Percentiles rank a stretch among this genome's conserved stretches.
phyloP scores from a whole-genome alignment of 331 rosid species.

The Stylosanthes scabra region DNA sequence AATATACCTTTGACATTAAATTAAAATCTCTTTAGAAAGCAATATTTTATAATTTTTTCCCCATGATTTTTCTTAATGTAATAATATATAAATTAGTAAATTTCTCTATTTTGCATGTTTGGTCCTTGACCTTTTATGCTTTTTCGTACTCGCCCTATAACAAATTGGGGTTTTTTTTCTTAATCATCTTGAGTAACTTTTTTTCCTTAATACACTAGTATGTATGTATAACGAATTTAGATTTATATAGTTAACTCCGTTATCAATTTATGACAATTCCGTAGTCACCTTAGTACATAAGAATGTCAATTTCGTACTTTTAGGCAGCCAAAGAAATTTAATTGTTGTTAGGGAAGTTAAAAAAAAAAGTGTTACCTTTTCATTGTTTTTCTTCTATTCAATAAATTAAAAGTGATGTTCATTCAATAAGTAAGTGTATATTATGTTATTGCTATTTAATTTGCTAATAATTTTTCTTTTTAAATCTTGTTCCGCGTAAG shows the following conservation, averaged over 20 bases:
- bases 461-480: background rate
- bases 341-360: background rate
- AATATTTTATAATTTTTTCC: background rate
- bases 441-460: background rate
- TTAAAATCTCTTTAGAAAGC: background rate
- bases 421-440: background rate
- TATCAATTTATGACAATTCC: background rate
- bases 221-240: background rate
- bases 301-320: constrained; percentile 12
- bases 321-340: background rate
- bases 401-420: background rate
- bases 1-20: constrained; percentile 13
- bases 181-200: too few relatives aligned
- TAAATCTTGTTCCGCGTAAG: background rate
- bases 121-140: constrained; percentile 22
- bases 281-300: background rate
- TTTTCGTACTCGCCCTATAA: background rate
- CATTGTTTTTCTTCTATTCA: background rate
- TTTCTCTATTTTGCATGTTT: background rate
- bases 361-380: background rate
- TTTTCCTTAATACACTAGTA: too few relatives aligned
- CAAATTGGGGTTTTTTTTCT: background rate
- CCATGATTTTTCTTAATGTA: background rate
- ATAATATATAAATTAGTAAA: too few relatives aligned
- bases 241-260: background rate